These are phyloP conservation scores for Nevesoporus exiguus DNA, from an alignment of 768 basidiomycete genomes.

Conservation along the genomic window DNA sequence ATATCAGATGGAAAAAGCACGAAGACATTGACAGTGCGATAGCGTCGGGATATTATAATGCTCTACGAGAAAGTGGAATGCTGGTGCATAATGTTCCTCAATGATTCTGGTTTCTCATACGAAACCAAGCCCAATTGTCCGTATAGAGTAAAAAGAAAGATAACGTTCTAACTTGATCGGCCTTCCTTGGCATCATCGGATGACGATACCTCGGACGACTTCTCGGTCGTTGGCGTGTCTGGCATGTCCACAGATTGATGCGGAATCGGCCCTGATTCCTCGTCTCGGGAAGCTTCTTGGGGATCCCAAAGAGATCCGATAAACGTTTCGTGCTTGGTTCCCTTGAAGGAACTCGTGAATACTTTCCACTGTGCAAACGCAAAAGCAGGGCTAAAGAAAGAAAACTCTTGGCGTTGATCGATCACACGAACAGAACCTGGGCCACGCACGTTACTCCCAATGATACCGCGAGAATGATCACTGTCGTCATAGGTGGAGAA, in stretches of 20 bases:
- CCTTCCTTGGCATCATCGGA: slow-evolving; percentile 9
- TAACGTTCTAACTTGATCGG: slow-evolving; percentile 1
- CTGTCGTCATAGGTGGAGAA: slow-evolving; percentile 46
- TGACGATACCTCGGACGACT: slow-evolving; percentile 2
- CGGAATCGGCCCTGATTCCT: slow-evolving; percentile 17
- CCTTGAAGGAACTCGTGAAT: slow-evolving; percentile 50
- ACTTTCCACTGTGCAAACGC: slow-evolving; percentile 51
- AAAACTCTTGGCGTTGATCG: neutral
- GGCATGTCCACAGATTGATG: slow-evolving; percentile 9
- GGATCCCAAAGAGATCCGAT: slow-evolving; percentile 25
- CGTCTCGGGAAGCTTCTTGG: slow-evolving; percentile 20
- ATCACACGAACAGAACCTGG: neutral
- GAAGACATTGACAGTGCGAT: slow-evolving; percentile 8
- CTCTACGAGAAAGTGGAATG: slow-evolving; percentile 12
- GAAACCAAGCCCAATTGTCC: slow-evolving; percentile 3
- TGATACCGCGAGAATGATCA: slow-evolving; percentile 51
- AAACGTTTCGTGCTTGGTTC: slow-evolving; percentile 20
- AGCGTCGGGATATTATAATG: slow-evolving; percentile 18
- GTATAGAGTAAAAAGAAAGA: slow-evolving; percentile 4
- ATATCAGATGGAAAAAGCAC: slow-evolving; percentile 6
- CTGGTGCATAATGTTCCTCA: slow-evolving; percentile 11
- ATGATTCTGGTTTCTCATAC: slow-evolving; percentile 3
- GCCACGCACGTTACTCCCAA: slow-evolving; percentile 51
- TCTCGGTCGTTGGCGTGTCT: slow-evolving; percentile 22
- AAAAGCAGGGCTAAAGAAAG: slow-evolving; percentile 43